phyloP scores from a whole-genome alignment of 1,284 basidiomycete genomes.

The Trichosporon faecale region DNA sequence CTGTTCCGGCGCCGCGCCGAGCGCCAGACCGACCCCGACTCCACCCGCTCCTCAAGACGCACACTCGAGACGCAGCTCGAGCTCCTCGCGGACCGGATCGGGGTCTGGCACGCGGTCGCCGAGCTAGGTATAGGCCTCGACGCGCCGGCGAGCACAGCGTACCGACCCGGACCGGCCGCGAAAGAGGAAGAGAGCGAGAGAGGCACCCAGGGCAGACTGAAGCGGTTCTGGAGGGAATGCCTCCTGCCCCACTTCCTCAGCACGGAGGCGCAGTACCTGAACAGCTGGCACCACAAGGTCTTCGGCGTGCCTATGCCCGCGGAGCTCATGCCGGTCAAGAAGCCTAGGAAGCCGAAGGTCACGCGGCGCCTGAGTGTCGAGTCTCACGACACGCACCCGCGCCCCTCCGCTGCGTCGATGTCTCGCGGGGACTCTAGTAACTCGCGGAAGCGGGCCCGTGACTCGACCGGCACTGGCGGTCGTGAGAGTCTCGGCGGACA shows the following conservation, averaged over 20 bases:
- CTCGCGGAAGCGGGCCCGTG: neutral
- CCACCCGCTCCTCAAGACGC: slow-evolving; percentile 25
- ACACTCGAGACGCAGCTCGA: slow-evolving; percentile 34
- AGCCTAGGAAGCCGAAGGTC: slow-evolving; percentile 40
- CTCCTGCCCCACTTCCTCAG: slow-evolving; percentile 29
- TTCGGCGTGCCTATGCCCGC: slow-evolving; percentile 38
- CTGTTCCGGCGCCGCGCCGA: slow-evolving; percentile 29
- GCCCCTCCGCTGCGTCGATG: neutral
- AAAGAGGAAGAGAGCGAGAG: slow-evolving; percentile 21
- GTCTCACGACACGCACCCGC: too few species aligned
- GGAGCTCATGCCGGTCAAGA: slow-evolving; percentile 34
- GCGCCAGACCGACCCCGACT: slow-evolving; percentile 14
- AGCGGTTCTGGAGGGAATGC: slow-evolving; percentile 31
- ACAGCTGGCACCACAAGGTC: slow-evolving; percentile 40
- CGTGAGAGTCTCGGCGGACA: neutral
- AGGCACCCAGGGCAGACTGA: slow-evolving; percentile 20
- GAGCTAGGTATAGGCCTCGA: slow-evolving; percentile 35
- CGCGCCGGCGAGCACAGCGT: neutral
- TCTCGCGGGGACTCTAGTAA: neutral
- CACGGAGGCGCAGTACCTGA: slow-evolving; percentile 29
- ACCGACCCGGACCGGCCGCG: neutral
- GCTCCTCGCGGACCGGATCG: slow-evolving; percentile 40
- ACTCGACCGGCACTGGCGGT: neutral
- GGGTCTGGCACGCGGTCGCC: slow-evolving; percentile 45
- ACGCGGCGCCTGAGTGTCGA: slow-evolving; percentile 27